A percentile compares a stretch with the other conserved stretches of the same genome.
phyloP scores from a whole-genome alignment of 176 grass and related monocot genomes.

The Raddia distichophylla region DNA sequence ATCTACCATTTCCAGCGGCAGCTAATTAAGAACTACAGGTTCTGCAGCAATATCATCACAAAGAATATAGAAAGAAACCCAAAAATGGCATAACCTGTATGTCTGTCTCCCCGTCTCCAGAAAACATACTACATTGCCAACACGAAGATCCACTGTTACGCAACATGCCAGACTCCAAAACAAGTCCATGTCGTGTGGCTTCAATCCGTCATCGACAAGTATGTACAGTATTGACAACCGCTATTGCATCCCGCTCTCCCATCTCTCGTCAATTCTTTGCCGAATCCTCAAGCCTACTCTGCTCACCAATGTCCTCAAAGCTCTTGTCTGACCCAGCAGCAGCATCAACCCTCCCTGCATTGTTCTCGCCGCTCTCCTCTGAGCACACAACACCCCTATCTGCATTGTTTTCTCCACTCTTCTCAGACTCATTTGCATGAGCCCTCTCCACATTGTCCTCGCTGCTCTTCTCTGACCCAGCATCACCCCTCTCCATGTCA shows the following conservation, averaged over 20 bases:
- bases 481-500: not conserved
- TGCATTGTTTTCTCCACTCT: not conserved
- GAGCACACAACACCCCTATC: not conserved
- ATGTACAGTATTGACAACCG: constrained; percentile 41
- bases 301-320: not conserved
- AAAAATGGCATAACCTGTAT: constrained; percentile 6
- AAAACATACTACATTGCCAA: constrained; percentile 31
- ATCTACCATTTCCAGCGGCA: constrained; percentile 5
- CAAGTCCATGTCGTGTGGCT: not conserved
- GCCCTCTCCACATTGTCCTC: not conserved
- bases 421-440: constrained; percentile 1
- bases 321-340: not conserved
- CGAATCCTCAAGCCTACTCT: not conserved
- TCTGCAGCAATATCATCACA: not conserved
- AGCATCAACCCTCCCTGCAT: not conserved
- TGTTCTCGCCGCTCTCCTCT: not conserved
- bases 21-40: not conserved
- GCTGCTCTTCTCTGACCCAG: not conserved
- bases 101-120: not conserved
- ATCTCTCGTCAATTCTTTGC: constrained; percentile 18
- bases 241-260: not conserved
- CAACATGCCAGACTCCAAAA: constrained; percentile 19
- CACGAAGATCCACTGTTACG: not conserved
- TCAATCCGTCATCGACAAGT: constrained; percentile 6
- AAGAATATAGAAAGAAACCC: not conserved